phyloP scores from a whole-genome alignment of 2,329 filamentous ascomycete species.

The Pseudonectria foliicola region DNA sequence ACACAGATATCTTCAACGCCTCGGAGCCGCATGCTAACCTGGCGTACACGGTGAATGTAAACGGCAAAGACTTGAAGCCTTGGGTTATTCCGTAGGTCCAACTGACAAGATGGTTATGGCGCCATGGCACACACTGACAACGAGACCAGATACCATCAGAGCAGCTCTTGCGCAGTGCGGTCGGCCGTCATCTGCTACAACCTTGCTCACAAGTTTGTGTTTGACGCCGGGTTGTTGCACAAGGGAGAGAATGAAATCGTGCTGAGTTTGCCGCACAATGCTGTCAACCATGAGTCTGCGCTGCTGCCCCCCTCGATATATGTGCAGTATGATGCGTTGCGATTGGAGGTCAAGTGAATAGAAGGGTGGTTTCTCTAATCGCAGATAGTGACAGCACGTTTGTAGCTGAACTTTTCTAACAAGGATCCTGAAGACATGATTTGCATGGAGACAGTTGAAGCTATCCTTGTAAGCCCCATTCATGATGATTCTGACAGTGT shows the following conservation, averaged over 20 bases:
- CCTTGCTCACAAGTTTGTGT: slow-evolving; percentile 51
- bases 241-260: slow-evolving; percentile 48
- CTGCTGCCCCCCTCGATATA: slow-evolving; percentile 48
- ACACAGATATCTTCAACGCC: slow-evolving; percentile 50
- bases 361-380: too few relatives aligned
- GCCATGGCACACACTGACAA: background rate
- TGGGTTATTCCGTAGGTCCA: slow-evolving; percentile 49
- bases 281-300: slow-evolving; percentile 51
- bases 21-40: slow-evolving; percentile 47
- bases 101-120: background rate
- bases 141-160: slow-evolving; percentile 14
- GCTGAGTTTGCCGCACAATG: slow-evolving; percentile 52
- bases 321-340: slow-evolving; percentile 59
- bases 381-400: too few relatives aligned
- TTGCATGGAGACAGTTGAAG: too few relatives aligned
- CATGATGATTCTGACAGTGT: too few relatives aligned
- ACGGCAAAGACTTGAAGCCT: slow-evolving; percentile 36
- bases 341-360: slow-evolving; percentile 43
- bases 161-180: slow-evolving; percentile 51
- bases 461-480: too few relatives aligned
- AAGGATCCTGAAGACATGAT: too few relatives aligned
- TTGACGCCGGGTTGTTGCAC: slow-evolving; percentile 41
- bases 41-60: slow-evolving; percentile 37
- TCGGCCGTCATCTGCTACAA: slow-evolving; percentile 57
- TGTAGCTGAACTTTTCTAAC: too few relatives aligned